A percentile compares a stretch with the other conserved stretches of the same genome.
Evolutionary conservation across 441 rosid genomes (phyloP).

Genomic region (Cnidoscolus chayamansa): DNA sequence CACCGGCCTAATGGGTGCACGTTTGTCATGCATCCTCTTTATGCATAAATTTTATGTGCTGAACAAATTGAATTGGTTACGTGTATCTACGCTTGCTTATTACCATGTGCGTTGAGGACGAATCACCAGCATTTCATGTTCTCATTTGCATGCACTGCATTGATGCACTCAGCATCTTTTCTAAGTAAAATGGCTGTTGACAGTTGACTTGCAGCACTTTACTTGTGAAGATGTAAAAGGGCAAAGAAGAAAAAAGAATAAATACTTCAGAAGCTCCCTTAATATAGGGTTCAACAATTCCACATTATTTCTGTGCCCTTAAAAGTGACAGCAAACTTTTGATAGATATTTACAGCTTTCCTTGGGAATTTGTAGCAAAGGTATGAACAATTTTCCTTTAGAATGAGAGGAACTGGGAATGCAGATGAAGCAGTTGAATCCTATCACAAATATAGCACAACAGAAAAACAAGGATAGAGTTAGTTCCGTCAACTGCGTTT

Average conservation of each 20-base stretch:
- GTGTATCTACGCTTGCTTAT: neutral
- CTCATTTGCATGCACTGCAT: neutral
- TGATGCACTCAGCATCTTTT: neutral
- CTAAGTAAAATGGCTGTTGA: neutral
- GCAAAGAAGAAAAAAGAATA: neutral
- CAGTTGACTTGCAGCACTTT: neutral
- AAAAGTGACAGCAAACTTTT: neutral
- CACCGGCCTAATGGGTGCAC: neutral
- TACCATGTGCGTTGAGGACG: neutral
- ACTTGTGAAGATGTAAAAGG: neutral
- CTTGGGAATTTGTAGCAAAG: constrained; percentile 5
- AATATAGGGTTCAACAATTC: neutral
- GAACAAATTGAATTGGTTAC: neutral
- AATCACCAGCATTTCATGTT: neutral
- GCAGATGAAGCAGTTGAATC: neutral
- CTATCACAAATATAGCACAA: constrained; percentile 5
- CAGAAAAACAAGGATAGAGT: neutral
- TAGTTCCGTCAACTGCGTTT: neutral
- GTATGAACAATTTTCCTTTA: constrained; percentile 7
- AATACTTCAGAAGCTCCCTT: neutral
- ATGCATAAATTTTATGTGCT: neutral
- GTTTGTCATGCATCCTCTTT: neutral
- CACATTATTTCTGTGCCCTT: constrained; percentile 8
- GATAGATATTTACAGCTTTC: constrained; percentile 5
- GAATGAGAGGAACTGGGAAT: constrained; percentile 6